Conservation (phyloP, 164 flowering plant species). For the grape (Vitis vinifera) region ASM3070453v1 NC_081823.1:3104501-3105000, state of each 20-base stretch:
- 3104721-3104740: conserved; percentile 86
- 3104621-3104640: neutral
- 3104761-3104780: conserved; percentile 3
- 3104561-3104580: too few relatives aligned
- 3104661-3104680: conserved; percentile 39
- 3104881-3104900: conserved; percentile 83
- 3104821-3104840: neutral
- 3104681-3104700: conserved; percentile 96
- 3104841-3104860: conserved; percentile 83
- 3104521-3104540: too few relatives aligned
- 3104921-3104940: conserved; percentile 5
- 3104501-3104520: too few relatives aligned
- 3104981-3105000: too few relatives aligned
- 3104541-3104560: too few relatives aligned
- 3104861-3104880: conserved; percentile 77
- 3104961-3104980: too few relatives aligned
- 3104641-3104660: neutral
- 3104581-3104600: too few relatives aligned
- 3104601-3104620: too few relatives aligned
- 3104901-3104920: conserved; percentile 97
- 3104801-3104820: neutral
- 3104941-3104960: neutral
- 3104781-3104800: neutral
- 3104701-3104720: conserved; percentile 98
- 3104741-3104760: conserved; percentile 23